A percentile compares a stretch with the other conserved stretches of the same genome.
phyloP scores from a whole-genome alignment of 108 stramenopile species.

The Nitzschia palea region DNA sequence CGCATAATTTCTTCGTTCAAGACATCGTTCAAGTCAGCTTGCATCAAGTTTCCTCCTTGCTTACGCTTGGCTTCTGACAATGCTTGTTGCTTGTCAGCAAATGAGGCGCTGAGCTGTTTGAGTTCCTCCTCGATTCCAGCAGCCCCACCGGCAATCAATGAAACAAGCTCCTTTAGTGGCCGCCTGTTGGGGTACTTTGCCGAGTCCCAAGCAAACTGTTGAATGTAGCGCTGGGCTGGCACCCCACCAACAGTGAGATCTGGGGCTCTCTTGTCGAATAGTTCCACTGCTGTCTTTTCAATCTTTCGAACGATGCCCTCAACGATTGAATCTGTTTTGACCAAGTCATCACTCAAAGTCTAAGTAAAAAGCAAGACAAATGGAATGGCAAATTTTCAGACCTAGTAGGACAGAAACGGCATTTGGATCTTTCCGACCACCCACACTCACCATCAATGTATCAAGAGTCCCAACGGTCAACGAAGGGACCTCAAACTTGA shows the following conservation, averaged over 20 bases:
- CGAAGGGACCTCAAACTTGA: conserved; percentile 93
- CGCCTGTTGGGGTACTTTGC: conserved; percentile 91
- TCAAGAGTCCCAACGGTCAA: conserved; percentile 92
- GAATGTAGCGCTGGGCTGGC: conserved; percentile 79
- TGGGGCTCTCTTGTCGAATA: conserved; percentile 56
- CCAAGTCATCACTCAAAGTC: conserved; percentile 84
- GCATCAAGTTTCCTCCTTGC: conserved; percentile 79
- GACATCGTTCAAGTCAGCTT: conserved; percentile 85
- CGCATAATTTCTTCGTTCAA: conserved; percentile 74
- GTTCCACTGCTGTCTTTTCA: conserved; percentile 77
- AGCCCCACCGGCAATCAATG: conserved; percentile 76
- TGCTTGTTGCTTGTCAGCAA: conserved; percentile 79
- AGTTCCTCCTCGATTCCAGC: conserved; percentile 89
- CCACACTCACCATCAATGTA: conserved; percentile 70
- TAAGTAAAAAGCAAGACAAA: conserved; percentile 7
- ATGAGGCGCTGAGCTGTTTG: conserved; percentile 78
- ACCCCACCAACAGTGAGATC: conserved; percentile 85
- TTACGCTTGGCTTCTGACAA: conserved; percentile 74
- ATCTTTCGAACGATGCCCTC: conserved; percentile 91
- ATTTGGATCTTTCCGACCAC: neutral
- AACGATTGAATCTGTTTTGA: conserved; percentile 79
- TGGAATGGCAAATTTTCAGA: neutral
- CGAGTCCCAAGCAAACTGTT: conserved; percentile 94
- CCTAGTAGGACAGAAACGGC: no score
- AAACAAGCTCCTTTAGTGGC: conserved; percentile 84